Evolutionary conservation across 371 early-diverging fungal species (phyloP), one percentile per base, ranked within the genome.

Genomic region (Rhizopus sp.): DNA sequence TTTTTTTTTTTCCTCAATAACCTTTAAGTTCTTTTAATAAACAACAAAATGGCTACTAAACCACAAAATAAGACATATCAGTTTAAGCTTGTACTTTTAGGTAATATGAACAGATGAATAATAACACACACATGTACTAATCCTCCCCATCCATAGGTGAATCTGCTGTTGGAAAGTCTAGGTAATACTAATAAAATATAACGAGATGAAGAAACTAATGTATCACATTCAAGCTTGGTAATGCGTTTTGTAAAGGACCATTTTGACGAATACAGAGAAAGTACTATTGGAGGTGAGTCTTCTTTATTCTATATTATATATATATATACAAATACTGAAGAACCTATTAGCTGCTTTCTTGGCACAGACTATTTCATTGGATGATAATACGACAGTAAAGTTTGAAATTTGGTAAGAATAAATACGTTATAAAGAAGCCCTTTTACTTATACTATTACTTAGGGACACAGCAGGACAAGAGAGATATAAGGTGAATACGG

Each of bases 391-490:
- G 32, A 85, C 90, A 15, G 90, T 89, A 47, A 90, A 89, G 62
- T 87, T 95, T 68, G 91, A 94, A 66, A 93, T 93, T 66, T 96
- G 97, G 88, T 86, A 82, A 62, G n/a, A 6, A 5, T 13, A 35
- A n/a, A 45, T 38, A 45, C 30, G 30, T 8, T 16, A 39, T 12
- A 38, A 31, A 16, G 6, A 33, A 30, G 30, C 47, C 30, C 50
- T 55, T 48, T 45, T 30, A 44, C 29, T 55, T 57, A 42, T 54
- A 31, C 39, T 12, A 46, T n/a, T 48, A 16, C 17, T 44, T 67
- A 88, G 88, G 97, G 97, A 96, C 63, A 96, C 97, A 12, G 96
- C 96, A 30, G 95, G 93, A 45, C 96, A 93, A 82, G 97, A 96
- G 74, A 84, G 96, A 60, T 96, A 94, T 77, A 93, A 92, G 83